These are phyloP conservation scores for Aspergillus udagawae DNA, from an alignment of 2,329 filamentous ascomycete genomes.

Conservation along the genomic window DNA sequence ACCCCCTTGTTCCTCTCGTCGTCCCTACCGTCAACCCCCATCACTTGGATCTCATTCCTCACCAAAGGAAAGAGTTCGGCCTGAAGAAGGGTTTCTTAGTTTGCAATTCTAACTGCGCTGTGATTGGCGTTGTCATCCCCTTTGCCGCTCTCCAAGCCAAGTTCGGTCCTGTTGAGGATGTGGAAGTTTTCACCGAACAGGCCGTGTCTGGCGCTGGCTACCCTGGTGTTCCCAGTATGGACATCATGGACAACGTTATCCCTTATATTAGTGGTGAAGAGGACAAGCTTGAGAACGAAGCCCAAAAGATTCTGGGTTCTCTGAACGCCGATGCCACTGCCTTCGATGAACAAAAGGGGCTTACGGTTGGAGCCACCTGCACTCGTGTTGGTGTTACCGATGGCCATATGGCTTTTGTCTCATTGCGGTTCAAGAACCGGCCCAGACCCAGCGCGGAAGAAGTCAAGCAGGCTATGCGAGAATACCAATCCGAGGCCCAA, in stretches of 20 bases:
- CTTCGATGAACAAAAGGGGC: constrained; percentile 68
- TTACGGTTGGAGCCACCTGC: constrained; percentile 81
- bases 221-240: constrained; percentile 73
- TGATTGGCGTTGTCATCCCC: constrained; percentile 92
- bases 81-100: constrained; percentile 86
- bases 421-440: constrained; percentile 71
- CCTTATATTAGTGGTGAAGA: constrained; percentile 92
- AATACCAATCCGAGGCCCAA: constrained; percentile 79
- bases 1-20: constrained; percentile 85
- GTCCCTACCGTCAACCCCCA: constrained; percentile 91
- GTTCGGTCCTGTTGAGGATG: constrained; percentile 72
- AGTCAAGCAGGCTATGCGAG: constrained; percentile 73
- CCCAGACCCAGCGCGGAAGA: constrained; percentile 70
- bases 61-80: constrained; percentile 70
- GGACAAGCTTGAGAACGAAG: constrained; percentile 92
- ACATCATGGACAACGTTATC: constrained; percentile 93
- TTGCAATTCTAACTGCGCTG: constrained; percentile 97
- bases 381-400: constrained; percentile 94
- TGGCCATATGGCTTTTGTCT: constrained; percentile 93
- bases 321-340: constrained; percentile 68
- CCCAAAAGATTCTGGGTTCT: constrained; percentile 84
- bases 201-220: constrained; percentile 84
- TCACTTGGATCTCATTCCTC: constrained; percentile 83
- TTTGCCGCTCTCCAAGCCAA: constrained; percentile 83
- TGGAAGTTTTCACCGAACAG: constrained; percentile 91